phyloP scores from a whole-genome alignment of 225 moss, liverwort and hornwort species.

The Lunularia cruciata region DNA sequence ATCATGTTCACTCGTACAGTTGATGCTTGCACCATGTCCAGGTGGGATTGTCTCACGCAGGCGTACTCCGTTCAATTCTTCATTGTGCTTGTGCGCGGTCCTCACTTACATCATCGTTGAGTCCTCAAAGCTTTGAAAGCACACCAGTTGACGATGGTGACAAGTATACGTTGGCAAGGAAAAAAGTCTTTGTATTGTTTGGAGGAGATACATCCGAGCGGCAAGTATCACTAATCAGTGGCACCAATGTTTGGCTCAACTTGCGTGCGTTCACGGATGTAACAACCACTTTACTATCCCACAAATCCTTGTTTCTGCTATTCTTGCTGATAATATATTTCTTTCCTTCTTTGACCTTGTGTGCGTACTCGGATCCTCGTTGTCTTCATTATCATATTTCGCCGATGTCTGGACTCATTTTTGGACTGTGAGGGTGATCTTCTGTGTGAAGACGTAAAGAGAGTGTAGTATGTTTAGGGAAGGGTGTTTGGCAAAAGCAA shows the following conservation, averaged over 20 bases:
- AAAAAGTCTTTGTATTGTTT: slow-evolving; percentile 79
- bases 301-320: background rate
- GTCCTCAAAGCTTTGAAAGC: slow-evolving; percentile 1
- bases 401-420: background rate
- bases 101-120: slow-evolving; percentile 31
- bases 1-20: background rate
- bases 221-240: slow-evolving; percentile 96
- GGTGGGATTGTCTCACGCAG: slow-evolving; percentile 86
- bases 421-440: no score
- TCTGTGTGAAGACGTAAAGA: no score
- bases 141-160: slow-evolving; percentile 23
- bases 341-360: no score
- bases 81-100: slow-evolving; percentile 65
- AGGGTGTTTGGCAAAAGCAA: no score
- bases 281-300: no score
- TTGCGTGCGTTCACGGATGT: slow-evolving; percentile 74
- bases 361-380: no score
- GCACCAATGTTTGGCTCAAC: slow-evolving; percentile 98
- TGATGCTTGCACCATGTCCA: slow-evolving; percentile 27
- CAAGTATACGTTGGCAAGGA: slow-evolving; percentile 25
- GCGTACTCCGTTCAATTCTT: slow-evolving; percentile 67
- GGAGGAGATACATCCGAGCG: slow-evolving; percentile 96
- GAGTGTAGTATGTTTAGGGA: no score
- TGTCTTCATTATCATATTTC: background rate
- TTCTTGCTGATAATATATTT: no score